These are phyloP conservation scores for Microdochium nivale DNA, from an alignment of 2,329 filamentous ascomycete genomes.

Conservation along the genomic window DNA sequence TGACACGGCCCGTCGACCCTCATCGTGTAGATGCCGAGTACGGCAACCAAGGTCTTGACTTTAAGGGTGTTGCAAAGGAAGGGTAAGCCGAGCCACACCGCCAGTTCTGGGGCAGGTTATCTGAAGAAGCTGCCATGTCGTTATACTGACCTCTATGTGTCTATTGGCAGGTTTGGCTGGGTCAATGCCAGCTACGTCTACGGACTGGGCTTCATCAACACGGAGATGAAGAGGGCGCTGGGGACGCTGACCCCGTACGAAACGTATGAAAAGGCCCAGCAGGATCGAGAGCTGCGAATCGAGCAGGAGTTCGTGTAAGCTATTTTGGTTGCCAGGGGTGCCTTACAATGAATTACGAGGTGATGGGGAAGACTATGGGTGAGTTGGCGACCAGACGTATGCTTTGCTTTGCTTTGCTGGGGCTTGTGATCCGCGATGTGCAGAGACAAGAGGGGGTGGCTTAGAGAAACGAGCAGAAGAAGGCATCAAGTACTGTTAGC, in stretches of 20 bases:
- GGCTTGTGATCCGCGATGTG: too few relatives aligned
- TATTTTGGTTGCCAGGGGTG: too few relatives aligned
- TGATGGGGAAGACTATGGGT: too few relatives aligned
- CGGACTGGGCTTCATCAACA: constrained; percentile 78
- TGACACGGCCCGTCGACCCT: constrained; percentile 80
- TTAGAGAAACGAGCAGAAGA: too few relatives aligned
- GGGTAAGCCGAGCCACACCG: constrained; percentile 54
- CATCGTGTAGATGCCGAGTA: constrained; percentile 96
- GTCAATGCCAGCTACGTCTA: constrained; percentile 98
- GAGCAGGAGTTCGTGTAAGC: constrained; percentile 21
- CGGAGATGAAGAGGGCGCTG: constrained; percentile 81
- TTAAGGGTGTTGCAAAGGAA: constrained; percentile 92
- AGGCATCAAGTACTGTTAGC: too few relatives aligned
- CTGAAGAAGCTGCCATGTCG: too few relatives aligned
- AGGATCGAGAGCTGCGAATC: constrained; percentile 43
- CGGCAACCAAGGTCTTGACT: constrained; percentile 90
- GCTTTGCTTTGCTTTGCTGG: neutral
- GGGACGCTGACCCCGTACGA: constrained; percentile 84
- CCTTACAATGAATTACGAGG: too few relatives aligned
- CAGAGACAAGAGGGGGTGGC: too few relatives aligned
- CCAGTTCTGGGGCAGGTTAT: too few relatives aligned
- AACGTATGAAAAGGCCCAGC: constrained; percentile 64
- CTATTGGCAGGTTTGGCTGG: constrained; percentile 74
- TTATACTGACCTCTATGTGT: constrained; percentile 3
- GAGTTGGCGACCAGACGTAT: too few relatives aligned